phyloP scores from a whole-genome alignment of 1,284 basidiomycete genomes.

The Vanrija humicola region DNA sequence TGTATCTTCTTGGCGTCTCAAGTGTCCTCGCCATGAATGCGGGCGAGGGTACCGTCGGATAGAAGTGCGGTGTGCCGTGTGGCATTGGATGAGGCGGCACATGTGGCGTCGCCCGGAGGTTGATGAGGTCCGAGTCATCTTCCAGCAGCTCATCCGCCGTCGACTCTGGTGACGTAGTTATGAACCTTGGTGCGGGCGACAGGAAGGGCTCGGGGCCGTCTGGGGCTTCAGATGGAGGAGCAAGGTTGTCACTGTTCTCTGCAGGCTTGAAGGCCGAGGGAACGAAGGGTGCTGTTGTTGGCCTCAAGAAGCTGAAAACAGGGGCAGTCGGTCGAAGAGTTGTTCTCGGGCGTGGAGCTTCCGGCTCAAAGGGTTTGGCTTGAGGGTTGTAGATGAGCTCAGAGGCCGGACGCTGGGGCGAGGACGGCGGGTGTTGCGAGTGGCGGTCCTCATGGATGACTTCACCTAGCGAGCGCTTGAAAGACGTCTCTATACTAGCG shows the following conservation, averaged over 20 bases:
- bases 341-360: neutral
- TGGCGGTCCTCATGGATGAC: neutral
- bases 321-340: neutral
- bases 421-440: neutral
- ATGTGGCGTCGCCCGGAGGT: no score
- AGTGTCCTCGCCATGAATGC: no score
- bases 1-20: no score
- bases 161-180: no score
- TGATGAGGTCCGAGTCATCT: no score
- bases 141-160: no score
- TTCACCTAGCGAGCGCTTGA: slow-evolving; percentile 13
- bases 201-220: no score
- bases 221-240: no score
- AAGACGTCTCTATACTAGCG: slow-evolving; percentile 3
- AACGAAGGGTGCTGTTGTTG: neutral
- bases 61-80: no score
- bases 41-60: no score
- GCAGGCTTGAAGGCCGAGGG: neutral
- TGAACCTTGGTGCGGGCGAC: no score
- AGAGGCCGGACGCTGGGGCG: neutral
- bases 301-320: neutral
- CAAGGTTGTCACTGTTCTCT: neutral
- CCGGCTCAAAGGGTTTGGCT: neutral
- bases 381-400: neutral
- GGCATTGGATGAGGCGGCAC: no score